Evolutionary conservation across 192 early-diverging fungal genomes (phyloP).

Genomic region (Lobosporangium transversale): DNA sequence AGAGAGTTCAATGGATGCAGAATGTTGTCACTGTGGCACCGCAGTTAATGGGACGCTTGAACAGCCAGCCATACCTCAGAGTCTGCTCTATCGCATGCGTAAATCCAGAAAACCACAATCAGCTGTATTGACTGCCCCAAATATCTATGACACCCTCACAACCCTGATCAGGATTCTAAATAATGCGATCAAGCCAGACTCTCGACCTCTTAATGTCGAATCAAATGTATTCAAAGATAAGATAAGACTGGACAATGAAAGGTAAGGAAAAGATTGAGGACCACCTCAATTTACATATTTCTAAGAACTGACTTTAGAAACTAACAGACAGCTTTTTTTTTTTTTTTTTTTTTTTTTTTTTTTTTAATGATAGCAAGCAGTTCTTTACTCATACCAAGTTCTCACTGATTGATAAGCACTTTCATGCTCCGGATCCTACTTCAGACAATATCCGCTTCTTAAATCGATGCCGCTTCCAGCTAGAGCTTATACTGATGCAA

Average conservation of each 20-base stretch:
- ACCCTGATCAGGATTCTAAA: slow-evolving; percentile 20
- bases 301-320: background rate
- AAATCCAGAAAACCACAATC: slow-evolving; percentile 6
- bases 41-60: slow-evolving; percentile 6
- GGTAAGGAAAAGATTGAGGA: slow-evolving; percentile 46
- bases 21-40: slow-evolving; percentile 38
- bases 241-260: slow-evolving; percentile 44
- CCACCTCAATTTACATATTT: no score
- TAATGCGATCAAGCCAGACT: slow-evolving; percentile 1
- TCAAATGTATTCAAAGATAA: slow-evolving; percentile 37
- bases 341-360: background rate
- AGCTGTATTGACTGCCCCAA: background rate
- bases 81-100: slow-evolving; percentile 17
- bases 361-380: slow-evolving; percentile 23
- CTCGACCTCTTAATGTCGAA: slow-evolving; percentile 27
- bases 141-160: slow-evolving; percentile 19
- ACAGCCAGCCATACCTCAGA: slow-evolving; percentile 10
- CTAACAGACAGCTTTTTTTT: no score
- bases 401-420: slow-evolving; percentile 13
- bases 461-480: slow-evolving; percentile 20
- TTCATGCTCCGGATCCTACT: slow-evolving; percentile 23
- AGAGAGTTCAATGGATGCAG: background rate
- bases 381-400: slow-evolving; percentile 40
- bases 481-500: slow-evolving; percentile 10
- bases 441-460: slow-evolving; percentile 9